Evolutionary conservation across 228 moss, liverwort and hornwort genomes (phyloP).

Genomic region (Sphagnum fallax): DNA sequence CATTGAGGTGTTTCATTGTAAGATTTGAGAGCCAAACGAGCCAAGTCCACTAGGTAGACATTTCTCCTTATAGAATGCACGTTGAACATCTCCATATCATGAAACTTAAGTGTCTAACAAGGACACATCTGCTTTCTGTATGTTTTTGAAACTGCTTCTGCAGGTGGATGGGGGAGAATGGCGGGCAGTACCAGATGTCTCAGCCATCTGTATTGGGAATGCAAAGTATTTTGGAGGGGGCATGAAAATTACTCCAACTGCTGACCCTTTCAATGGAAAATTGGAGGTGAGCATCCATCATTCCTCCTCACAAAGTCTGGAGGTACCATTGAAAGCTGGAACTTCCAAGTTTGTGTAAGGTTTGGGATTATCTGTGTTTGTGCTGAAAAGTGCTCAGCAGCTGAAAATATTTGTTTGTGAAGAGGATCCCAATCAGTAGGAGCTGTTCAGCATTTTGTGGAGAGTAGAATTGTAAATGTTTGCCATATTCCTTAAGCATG

Average conservation of each 20-base stretch:
- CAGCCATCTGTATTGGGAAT: constrained; percentile 79
- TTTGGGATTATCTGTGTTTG: not conserved
- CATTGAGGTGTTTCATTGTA: no score
- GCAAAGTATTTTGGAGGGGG: constrained; percentile 88
- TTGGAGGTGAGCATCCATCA: constrained; percentile 42
- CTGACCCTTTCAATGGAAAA: constrained; percentile 62
- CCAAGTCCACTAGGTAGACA: no score
- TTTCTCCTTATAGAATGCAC: no score
- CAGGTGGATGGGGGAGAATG: constrained; percentile 64
- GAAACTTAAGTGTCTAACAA: no score
- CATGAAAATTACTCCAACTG: constrained; percentile 88
- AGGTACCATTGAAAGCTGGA: not conserved
- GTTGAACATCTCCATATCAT: no score
- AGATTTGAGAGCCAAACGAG: no score
- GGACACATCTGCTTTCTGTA: not conserved
- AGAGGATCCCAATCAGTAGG: no score
- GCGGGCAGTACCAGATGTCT: constrained; percentile 50
- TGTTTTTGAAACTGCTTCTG: not conserved
- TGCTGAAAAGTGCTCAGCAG: no score
- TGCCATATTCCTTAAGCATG: no score
- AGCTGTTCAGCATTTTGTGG: no score
- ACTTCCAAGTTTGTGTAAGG: not conserved
- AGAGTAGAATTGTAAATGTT: no score
- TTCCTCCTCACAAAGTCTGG: not conserved
- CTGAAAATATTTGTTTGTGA: no score